Conservation (phyloP, 2,329 filamentous ascomycete species). For the Raffaelea arxii region DNA sequence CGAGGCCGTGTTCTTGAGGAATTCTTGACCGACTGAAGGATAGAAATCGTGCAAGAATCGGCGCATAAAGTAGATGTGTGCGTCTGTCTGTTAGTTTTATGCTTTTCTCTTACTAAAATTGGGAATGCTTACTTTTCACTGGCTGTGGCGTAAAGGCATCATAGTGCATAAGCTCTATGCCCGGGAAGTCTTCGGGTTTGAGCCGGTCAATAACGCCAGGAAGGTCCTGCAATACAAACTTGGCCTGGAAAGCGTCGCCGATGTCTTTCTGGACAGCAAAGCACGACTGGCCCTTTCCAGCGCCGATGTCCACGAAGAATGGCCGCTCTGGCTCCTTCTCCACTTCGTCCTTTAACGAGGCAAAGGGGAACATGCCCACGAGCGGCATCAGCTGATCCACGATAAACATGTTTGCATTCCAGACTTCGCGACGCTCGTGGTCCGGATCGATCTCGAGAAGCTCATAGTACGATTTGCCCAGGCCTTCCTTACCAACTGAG, state of each 20-base stretch:
- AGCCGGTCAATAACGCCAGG: neutral
- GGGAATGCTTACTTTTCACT: conserved; percentile 1
- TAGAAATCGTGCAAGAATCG: conserved; percentile 5
- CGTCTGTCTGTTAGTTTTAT: neutral
- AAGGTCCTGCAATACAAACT: conserved; percentile 1
- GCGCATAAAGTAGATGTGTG: conserved; percentile 5
- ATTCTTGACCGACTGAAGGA: neutral
- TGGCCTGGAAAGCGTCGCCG: neutral
- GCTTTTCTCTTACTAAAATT: neutral
- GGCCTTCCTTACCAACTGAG: conserved; percentile 1
- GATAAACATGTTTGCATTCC: conserved; percentile 3
- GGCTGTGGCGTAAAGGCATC: conserved; percentile 3
- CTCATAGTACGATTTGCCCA: conserved; percentile 4
- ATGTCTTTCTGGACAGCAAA: conserved; percentile 1
- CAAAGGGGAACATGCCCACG: conserved; percentile 5
- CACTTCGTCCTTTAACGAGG: neutral
- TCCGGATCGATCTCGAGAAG: conserved; percentile 1
- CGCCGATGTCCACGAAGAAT: conserved; percentile 4
- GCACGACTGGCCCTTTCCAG: neutral
- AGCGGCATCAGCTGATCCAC: conserved; percentile 1
- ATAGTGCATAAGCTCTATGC: neutral
- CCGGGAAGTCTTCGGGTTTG: neutral
- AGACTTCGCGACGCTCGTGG: conserved; percentile 1
- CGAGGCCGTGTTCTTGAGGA: conserved; percentile 3
- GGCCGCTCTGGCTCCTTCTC: neutral